Evolutionary conservation across 306 rosid species (phyloP).

Genomic region (Fagus crenata): DNA sequence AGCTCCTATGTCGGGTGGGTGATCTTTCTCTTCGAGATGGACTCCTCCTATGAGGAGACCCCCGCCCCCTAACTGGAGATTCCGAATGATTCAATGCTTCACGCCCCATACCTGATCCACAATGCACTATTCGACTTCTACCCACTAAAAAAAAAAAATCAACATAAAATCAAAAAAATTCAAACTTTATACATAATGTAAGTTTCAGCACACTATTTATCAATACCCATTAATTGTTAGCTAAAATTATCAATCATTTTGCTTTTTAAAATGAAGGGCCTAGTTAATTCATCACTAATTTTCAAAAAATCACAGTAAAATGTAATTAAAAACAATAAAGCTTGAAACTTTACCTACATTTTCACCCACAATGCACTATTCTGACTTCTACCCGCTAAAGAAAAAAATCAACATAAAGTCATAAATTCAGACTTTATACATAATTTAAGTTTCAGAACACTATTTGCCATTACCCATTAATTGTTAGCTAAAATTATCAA

Average conservation of each 20-base stretch:
- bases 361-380: neutral
- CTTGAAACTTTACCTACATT: no score
- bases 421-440: no score
- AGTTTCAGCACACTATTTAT: neutral
- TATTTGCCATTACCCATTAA: neutral
- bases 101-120: constrained; percentile 29
- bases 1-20: constrained; percentile 42
- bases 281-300: neutral
- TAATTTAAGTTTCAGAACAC: neutral
- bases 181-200: no score
- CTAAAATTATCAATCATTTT: neutral
- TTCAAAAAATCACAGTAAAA: neutral
- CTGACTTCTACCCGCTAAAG: neutral
- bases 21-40: constrained; percentile 46
- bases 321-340: neutral
- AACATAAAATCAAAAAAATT: no score
- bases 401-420: neutral
- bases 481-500: neutral
- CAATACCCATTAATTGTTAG: neutral
- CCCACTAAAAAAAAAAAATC: neutral
- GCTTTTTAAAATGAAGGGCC: neutral
- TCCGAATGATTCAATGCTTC: constrained; percentile 8
- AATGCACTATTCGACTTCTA: neutral
- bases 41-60: constrained; percentile 28
- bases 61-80: constrained; percentile 26